Conservation (phyloP, 2,329 filamentous ascomycete genomes). For the Madurella mycetomatis region DNA sequence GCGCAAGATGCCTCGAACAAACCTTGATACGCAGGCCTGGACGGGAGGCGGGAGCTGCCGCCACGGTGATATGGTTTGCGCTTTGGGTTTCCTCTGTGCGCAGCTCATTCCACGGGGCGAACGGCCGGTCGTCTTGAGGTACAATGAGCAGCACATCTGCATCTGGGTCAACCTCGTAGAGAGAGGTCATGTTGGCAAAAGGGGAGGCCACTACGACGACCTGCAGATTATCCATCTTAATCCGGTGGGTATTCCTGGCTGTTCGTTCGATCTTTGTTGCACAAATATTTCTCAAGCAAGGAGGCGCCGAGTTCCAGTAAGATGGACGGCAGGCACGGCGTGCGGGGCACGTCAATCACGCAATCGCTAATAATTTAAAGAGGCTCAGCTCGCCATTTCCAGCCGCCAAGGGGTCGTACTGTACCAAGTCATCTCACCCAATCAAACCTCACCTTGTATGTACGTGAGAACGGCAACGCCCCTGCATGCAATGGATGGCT, state of each 20-base stretch:
- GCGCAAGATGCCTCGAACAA: constrained; percentile 34
- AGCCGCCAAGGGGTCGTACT: background rate
- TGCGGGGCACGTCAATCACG: constrained; percentile 23
- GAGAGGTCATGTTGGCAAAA: constrained; percentile 27
- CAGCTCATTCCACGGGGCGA: constrained; percentile 25
- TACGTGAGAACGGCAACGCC: background rate
- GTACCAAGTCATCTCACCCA: background rate
- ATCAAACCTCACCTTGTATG: background rate
- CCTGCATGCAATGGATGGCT: too few relatives aligned
- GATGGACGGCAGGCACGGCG: too few relatives aligned
- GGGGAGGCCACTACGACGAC: constrained; percentile 20
- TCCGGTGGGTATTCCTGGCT: background rate
- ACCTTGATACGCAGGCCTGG: constrained; percentile 33
- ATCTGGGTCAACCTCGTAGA: constrained; percentile 34
- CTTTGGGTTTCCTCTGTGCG: constrained; percentile 4
- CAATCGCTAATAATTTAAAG: constrained; percentile 16
- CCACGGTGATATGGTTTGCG: constrained; percentile 2
- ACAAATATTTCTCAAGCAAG: background rate
- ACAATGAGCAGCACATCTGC: constrained; percentile 33
- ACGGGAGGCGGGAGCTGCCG: constrained; percentile 9
- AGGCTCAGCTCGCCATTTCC: background rate
- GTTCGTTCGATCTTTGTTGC: background rate
- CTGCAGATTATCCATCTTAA: constrained; percentile 14
- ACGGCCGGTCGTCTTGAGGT: constrained; percentile 18
- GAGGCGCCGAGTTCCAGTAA: background rate